Evolutionary conservation across 1,139 yeast genomes (phyloP), one percentile per base, ranked within the genome.

Genomic region (Waltiozyma sp.): DNA sequence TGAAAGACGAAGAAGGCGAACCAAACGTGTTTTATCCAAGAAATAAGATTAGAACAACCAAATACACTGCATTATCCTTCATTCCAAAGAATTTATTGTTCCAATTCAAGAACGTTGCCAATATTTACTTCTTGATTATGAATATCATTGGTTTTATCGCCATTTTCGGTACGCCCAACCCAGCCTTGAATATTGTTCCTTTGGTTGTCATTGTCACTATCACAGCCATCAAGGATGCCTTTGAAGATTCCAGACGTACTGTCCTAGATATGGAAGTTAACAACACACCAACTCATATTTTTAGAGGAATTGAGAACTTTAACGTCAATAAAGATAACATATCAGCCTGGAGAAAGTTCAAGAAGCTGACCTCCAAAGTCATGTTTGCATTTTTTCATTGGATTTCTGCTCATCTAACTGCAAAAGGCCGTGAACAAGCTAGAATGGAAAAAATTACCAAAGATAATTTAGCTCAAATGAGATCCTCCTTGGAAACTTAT

Each of bases 21-120:
- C 93, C 94, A 1, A 54, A 66, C 6, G 56, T 64, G 11, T 51
- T 57, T 14, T 91, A 81, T 59, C 80, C 94, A 3, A 73, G 95
- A 59, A 91, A 91, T 66, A 91, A 91, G 63, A 87, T 91, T 55
- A 80, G 96, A 66, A 89, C 98, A 1, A 88, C 98, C 4, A 89
- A 88, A 63, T 91, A 91, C 62, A 89, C 97, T 10, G 96, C 96
- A 6, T 59, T 91, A 41, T 69, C 93, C 6, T 91, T 91, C 56
- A 58, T 91, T 39, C 97, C 97, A 14, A 88, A 87, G 63, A 89
- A 91, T 61, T 62, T 91, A 40, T 60, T 69, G 45, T 72, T 71
- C 51, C 97, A 91, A 64, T 89, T 91, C 62, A 78, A 77, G 48
- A 91, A 89, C 60, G 79, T 89, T 51, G 98, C 98, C 43, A 91